phyloP scores from a whole-genome alignment of 1,139 yeast species.

The Pichia sp. region DNA sequence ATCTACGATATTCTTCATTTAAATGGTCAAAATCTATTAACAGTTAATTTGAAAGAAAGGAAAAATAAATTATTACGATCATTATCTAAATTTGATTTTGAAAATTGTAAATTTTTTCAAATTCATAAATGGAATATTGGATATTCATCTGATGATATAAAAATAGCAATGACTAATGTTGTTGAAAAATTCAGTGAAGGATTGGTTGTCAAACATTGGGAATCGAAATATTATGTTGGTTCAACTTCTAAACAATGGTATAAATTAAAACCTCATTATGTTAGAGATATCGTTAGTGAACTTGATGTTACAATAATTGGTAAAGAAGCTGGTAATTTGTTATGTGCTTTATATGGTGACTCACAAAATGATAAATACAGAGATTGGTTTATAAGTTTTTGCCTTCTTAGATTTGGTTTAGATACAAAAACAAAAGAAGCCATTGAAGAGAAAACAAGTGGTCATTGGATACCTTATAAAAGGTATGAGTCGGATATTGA shows the following conservation, averaged over 20 bases:
- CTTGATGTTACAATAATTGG: conserved; percentile 79
- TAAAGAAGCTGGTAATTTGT: conserved; percentile 32
- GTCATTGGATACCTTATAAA: conserved; percentile 50
- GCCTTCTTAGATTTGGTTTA: conserved; percentile 83
- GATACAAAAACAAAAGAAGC: conserved; percentile 53
- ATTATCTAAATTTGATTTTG: conserved; percentile 3
- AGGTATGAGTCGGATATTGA: conserved; percentile 20
- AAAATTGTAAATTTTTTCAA: conserved; percentile 46
- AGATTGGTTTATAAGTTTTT: conserved; percentile 49
- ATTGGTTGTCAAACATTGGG: conserved; percentile 62
- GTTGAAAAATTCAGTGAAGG: conserved; percentile 75
- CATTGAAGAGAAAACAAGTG: conserved; percentile 52
- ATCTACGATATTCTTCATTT: conserved; percentile 45
- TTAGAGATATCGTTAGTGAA: conserved; percentile 81
- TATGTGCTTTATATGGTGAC: conserved; percentile 12
- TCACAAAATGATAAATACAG: conserved; percentile 7
- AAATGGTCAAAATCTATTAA: conserved; percentile 11
- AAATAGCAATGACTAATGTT: conserved; percentile 49
- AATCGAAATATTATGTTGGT: conserved; percentile 54
- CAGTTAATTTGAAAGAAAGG: conserved; percentile 7
- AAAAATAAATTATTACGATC: conserved; percentile 3
- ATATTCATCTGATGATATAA: conserved; percentile 44
- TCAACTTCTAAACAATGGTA: conserved; percentile 63
- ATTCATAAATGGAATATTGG: conserved; percentile 41
- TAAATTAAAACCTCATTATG: conserved; percentile 86